A percentile compares a stretch with the other conserved stretches of the same genome.
These are phyloP conservation scores for Sanghuangporus weigelae DNA, from an alignment of 1,284 basidiomycete species.

Conservation along the genomic window DNA sequence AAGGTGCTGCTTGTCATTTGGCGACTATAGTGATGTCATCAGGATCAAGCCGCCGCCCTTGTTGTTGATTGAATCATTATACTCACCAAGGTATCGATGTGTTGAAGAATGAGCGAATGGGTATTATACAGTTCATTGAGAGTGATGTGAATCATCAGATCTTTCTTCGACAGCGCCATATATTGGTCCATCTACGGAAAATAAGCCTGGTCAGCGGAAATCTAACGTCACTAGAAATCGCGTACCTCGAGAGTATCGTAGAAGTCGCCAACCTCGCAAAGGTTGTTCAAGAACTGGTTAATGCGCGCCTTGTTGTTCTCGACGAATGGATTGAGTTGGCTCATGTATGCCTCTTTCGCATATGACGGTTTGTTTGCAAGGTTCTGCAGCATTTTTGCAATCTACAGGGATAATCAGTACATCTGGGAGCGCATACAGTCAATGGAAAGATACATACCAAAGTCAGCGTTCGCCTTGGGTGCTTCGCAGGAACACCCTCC, in stretches of 20 bases:
- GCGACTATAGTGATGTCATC: slow-evolving; percentile 54
- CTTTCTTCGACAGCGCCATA: slow-evolving; percentile 99
- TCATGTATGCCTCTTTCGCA: slow-evolving; percentile 98
- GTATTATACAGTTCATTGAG: slow-evolving; percentile 99
- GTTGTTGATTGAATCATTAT: slow-evolving; percentile 10
- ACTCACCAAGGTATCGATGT: slow-evolving; percentile 89
- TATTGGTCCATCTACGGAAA: slow-evolving; percentile 93
- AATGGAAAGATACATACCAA: slow-evolving; percentile 48
- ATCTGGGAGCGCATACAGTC: background rate
- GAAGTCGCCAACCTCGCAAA: slow-evolving; percentile 99
- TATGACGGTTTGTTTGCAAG: slow-evolving; percentile 98
- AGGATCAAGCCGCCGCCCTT: background rate
- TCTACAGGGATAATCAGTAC: slow-evolving; percentile 42
- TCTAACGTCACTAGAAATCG: slow-evolving; percentile 7
- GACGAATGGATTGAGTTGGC: slow-evolving; percentile 95
- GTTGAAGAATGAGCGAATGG: slow-evolving; percentile 90
- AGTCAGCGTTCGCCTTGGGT: slow-evolving; percentile 92
- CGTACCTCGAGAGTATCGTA: slow-evolving; percentile 95
- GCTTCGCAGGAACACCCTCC: slow-evolving; percentile 94
- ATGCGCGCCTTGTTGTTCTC: slow-evolving; percentile 97
- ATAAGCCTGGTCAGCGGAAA: slow-evolving; percentile 11
- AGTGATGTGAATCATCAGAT: slow-evolving; percentile 97
- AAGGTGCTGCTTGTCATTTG: slow-evolving; percentile 95
- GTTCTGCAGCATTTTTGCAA: slow-evolving; percentile 99
- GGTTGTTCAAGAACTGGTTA: slow-evolving; percentile 92